Evolutionary conservation across 192 early-diverging fungal species (phyloP).

Genomic region (Mortierella claussenii): DNA sequence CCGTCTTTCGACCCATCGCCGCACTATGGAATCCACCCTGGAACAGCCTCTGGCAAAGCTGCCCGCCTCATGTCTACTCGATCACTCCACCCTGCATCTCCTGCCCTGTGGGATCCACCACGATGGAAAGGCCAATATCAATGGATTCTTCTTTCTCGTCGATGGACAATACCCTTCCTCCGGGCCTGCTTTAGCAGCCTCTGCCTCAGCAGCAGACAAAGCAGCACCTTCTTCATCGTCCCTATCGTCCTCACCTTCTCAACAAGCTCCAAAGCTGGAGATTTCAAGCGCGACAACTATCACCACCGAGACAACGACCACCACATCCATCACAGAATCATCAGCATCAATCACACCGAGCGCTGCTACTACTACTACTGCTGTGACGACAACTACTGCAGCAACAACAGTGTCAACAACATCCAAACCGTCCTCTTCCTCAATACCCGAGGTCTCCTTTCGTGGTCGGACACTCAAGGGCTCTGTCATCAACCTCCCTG

Average conservation of each 20-base stretch:
- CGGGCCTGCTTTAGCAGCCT: no score
- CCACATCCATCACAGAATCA: background rate
- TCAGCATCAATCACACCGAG: background rate
- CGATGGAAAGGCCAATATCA: slow-evolving; percentile 44
- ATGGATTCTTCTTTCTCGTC: slow-evolving; percentile 43
- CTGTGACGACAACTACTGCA: background rate
- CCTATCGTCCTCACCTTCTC: no score
- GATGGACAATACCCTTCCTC: slow-evolving; percentile 35
- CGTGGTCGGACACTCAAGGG: slow-evolving; percentile 47
- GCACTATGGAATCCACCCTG: slow-evolving; percentile 40
- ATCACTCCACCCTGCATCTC: slow-evolving; percentile 36
- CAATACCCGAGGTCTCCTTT: slow-evolving; percentile 35
- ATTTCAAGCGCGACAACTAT: background rate
- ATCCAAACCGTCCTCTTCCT: background rate
- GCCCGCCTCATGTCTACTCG: background rate
- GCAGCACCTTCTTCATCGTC: no score
- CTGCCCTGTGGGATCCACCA: slow-evolving; percentile 49
- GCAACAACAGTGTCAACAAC: background rate
- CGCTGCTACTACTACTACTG: background rate
- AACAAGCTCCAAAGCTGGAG: no score
- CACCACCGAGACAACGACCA: background rate
- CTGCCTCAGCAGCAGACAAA: no score
- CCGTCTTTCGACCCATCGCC: no score
- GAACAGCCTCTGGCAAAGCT: slow-evolving; percentile 20
- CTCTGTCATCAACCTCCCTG: slow-evolving; percentile 22